These are phyloP conservation scores for Kuraishia ogatae DNA, from an alignment of 805 yeast species.

Conservation along the genomic window DNA sequence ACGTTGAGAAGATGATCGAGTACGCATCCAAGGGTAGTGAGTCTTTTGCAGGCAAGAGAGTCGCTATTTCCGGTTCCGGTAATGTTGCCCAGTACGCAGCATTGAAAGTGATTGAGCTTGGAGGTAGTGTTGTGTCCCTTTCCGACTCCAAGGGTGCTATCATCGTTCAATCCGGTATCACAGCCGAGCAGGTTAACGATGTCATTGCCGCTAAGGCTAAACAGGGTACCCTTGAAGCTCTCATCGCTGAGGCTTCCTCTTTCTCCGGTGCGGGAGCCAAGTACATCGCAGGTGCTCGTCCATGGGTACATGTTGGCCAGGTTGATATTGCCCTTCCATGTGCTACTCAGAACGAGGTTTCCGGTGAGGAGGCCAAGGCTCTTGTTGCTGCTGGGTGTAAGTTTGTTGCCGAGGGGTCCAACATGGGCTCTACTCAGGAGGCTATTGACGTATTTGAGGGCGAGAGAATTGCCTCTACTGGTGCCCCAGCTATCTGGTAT, in stretches of 20 bases:
- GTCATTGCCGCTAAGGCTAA: constrained; percentile 73
- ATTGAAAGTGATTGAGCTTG: constrained; percentile 91
- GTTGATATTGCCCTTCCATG: constrained; percentile 96
- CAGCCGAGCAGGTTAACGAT: constrained; percentile 68
- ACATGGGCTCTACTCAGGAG: constrained; percentile 98
- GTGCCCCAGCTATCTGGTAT: constrained; percentile 73
- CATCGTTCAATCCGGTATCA: constrained; percentile 72
- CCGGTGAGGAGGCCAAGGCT: constrained; percentile 94
- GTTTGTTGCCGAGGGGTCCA: constrained; percentile 97
- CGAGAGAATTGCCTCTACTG: constrained; percentile 41
- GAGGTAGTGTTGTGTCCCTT: constrained; percentile 88
- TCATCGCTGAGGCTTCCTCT: constrained; percentile 46
- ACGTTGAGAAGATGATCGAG: constrained; percentile 96
- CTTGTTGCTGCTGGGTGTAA: constrained; percentile 87
- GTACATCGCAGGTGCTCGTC: constrained; percentile 90
- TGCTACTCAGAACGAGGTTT: constrained; percentile 97
- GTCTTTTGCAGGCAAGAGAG: constrained; percentile 86
- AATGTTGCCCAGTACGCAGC: constrained; percentile 99
- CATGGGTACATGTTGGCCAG: constrained; percentile 88
- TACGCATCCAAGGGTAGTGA: constrained; percentile 86
- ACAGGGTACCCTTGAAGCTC: constrained; percentile 67
- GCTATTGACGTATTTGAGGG: constrained; percentile 94
- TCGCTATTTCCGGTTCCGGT: constrained; percentile 96
- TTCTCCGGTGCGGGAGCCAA: constrained; percentile 55
- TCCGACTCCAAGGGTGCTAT: constrained; percentile 94